These are phyloP conservation scores for Pulveroboletus sp. DNA, from an alignment of 768 basidiomycete genomes.

Conservation along the genomic window DNA sequence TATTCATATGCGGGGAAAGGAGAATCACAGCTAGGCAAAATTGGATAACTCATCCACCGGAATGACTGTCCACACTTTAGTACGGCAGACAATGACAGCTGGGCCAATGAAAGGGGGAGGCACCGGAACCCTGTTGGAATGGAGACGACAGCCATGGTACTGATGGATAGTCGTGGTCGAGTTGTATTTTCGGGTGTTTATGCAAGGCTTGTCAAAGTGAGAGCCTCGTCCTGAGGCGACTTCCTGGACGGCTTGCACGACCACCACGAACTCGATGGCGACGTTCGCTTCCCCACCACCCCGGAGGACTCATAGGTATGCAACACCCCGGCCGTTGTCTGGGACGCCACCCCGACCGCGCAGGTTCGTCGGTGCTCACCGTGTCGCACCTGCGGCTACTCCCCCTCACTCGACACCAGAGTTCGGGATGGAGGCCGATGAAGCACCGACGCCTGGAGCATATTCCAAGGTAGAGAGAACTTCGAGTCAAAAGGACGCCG, in stretches of 20 bases:
- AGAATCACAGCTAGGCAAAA: constrained; percentile 12
- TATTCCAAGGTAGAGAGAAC: constrained; percentile 36
- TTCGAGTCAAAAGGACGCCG: constrained; percentile 27
- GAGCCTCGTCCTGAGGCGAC: background rate
- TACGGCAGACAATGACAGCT: constrained; percentile 74
- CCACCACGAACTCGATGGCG: constrained; percentile 26
- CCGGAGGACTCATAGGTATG: constrained; percentile 42
- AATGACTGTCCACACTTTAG: constrained; percentile 84
- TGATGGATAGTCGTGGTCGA: background rate
- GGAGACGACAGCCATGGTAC: constrained; percentile 7
- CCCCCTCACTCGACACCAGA: constrained; percentile 35
- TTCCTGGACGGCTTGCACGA: background rate
- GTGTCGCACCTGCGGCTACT: constrained; percentile 15
- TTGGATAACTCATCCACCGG: constrained; percentile 60
- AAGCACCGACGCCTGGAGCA: constrained; percentile 38
- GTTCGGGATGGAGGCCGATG: constrained; percentile 68
- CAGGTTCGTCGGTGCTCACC: constrained; percentile 23
- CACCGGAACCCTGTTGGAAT: constrained; percentile 45
- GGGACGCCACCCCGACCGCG: constrained; percentile 25
- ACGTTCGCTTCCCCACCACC: constrained; percentile 61
- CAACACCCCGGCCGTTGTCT: constrained; percentile 22
- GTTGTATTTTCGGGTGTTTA: constrained; percentile 12
- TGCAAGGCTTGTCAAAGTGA: background rate
- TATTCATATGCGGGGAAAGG: constrained; percentile 53
- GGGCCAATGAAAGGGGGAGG: constrained; percentile 56